Evolutionary conservation across 1,139 yeast species (phyloP), one percentile per base, ranked within the genome.

Genomic region (Protomyces lactucae-debilis): DNA sequence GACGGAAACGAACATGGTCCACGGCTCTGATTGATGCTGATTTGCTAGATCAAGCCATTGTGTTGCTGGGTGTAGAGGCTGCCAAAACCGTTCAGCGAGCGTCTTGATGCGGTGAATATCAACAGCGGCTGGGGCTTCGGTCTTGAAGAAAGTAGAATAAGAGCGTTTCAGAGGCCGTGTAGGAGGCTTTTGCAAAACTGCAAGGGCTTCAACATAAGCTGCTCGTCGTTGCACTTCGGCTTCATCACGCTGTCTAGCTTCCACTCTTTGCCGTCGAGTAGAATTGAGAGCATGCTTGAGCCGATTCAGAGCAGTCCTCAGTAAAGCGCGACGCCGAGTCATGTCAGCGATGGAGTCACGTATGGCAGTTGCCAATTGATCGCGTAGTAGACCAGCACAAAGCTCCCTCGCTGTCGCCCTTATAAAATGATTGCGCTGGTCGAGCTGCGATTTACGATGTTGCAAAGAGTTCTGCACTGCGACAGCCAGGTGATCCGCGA

Each of bases 81-180:
- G 28, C 63, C 63, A 59, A 55, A 59, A 59, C 2, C 53, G 16
- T 16, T 32, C 52, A 14, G 63, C 53, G 43, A 28, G 23, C 21
- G 32, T 23, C 35, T 59, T 53, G 14, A 48, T 55, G 12, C 28
- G 43, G 6, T 14, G 35, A 16, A 59, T n/a, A 9, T 16, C 36
- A 5, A 16, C 45, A n/a, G 53, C 23, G 10, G 45, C 25, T 4
- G 57, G 52, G 12, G 16, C n/a, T 23, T 23, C 59, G 9, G 45
- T 43, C 8, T 9, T 16, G 5, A 10, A 14, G 6, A 43, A 4
- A 25, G n/a, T 5, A n/a, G 56, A 52, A 16, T 55, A 28, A 5
- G 40, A 18, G 10, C 63, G 56, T 32, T 52, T 52, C 12, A 48
- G 52, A 9, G 53, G 10, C n/a, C 46, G 35, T n/a, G 43, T 5